phyloP scores from a whole-genome alignment of 495 filamentous ascomycete species.

The Penicillium samsonianum region DNA sequence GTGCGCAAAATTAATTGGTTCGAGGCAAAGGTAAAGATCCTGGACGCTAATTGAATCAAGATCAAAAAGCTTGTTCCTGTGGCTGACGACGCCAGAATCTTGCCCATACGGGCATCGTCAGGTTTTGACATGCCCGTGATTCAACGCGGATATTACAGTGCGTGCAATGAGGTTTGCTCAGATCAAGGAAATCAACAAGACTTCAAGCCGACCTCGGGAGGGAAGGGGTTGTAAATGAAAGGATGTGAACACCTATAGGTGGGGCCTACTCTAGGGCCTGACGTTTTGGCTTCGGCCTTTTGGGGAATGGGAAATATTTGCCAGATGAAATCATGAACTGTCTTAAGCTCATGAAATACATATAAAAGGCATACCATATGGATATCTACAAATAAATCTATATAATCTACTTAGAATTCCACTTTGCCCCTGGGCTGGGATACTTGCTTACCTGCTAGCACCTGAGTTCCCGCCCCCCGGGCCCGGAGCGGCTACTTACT shows the following conservation, averaged over 20 bases:
- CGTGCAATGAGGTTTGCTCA: not conserved
- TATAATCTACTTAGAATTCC: not conserved
- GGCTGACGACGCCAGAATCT: conserved; percentile 48
- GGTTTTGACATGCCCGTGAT: conserved; percentile 17
- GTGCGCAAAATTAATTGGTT: conserved; percentile 89
- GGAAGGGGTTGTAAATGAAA: not conserved
- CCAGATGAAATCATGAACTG: too few species aligned
- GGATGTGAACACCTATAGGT: not conserved
- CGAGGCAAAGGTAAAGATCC: conserved; percentile 81
- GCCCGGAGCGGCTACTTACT: too few species aligned
- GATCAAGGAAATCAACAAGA: not conserved
- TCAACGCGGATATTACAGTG: not conserved
- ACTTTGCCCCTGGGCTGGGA: not conserved
- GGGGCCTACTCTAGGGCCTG: not conserved
- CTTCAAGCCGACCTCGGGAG: not conserved
- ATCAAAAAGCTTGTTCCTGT: conserved; percentile 83
- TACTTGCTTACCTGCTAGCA: too few species aligned
- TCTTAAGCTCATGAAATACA: too few species aligned
- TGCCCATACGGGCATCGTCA: conserved; percentile 23
- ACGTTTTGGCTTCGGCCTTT: not conserved
- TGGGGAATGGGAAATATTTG: not conserved
- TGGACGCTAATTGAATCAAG: conserved; percentile 77
- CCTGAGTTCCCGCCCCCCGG: too few species aligned
- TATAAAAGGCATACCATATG: not conserved
- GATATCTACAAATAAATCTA: not conserved